Percentiles rank a stretch among this genome's conserved stretches.
Conservation (phyloP, 2,329 filamentous ascomycete species). For the Zymoseptoria tritici region DNA sequence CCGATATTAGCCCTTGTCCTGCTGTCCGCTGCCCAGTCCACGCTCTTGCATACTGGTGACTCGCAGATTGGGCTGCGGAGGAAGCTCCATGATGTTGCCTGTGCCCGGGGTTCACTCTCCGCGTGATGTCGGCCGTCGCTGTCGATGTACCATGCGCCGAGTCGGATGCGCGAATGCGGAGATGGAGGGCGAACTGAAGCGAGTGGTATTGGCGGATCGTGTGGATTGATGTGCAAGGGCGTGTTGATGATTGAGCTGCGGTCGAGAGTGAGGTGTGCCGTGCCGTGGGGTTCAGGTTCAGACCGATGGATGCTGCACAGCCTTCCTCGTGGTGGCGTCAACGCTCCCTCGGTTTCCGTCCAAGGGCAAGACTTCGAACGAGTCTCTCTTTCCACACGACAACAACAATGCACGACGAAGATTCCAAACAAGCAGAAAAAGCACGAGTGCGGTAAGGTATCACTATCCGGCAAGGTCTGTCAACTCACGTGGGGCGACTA, state of each 20-base stretch:
- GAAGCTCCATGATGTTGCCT: slow-evolving; percentile 35
- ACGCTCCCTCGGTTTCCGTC: not conserved
- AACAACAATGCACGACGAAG: not conserved
- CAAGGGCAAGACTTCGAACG: not conserved
- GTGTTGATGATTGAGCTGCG: not conserved
- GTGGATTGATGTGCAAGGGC: not conserved
- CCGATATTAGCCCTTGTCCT: slow-evolving; percentile 13
- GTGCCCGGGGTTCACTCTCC: slow-evolving; percentile 5
- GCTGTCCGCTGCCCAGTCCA: not conserved
- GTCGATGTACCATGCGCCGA: slow-evolving; percentile 8
- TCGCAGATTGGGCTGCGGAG: slow-evolving; percentile 69
- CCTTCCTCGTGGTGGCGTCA: not conserved
- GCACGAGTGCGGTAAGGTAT: not conserved
- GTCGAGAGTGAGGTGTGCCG: not conserved
- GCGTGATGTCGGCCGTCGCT: slow-evolving; percentile 4
- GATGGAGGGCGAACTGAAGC: not conserved
- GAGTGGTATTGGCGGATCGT: not conserved
- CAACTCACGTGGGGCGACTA: not conserved
- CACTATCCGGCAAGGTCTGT: not conserved
- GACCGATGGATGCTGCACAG: not conserved
- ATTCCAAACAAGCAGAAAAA: not conserved
- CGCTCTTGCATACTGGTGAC: slow-evolving; percentile 67
- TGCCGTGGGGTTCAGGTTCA: not conserved
- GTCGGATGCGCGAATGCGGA: not conserved
- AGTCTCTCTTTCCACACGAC: not conserved